phyloP scores from a whole-genome alignment of 2,329 filamentous ascomycete species.

The Verticillium klebahnii region DNA sequence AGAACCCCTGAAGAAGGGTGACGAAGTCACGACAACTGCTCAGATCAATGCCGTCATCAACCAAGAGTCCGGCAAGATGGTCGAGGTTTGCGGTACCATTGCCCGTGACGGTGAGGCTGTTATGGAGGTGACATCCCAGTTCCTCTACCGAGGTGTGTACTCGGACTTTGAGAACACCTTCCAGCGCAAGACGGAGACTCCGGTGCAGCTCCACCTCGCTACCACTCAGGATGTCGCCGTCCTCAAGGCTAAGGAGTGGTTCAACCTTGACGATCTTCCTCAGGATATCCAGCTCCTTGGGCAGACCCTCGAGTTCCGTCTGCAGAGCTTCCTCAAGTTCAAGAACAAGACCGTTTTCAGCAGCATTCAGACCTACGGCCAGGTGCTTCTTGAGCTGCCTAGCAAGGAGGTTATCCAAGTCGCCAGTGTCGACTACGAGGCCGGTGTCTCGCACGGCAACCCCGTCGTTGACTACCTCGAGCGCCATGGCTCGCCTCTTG shows the following conservation, averaged over 20 bases:
- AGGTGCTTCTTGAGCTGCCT: constrained; percentile 89
- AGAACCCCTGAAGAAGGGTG: constrained; percentile 90
- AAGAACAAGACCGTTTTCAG: constrained; percentile 93
- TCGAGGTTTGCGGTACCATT: constrained; percentile 98
- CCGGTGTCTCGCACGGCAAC: constrained; percentile 87
- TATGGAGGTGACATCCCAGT: constrained; percentile 98
- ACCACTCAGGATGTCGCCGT: constrained; percentile 91
- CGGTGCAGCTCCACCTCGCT: constrained; percentile 85
- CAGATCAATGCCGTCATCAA: constrained; percentile 98
- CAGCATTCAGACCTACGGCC: constrained; percentile 84
- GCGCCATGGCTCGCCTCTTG: constrained; percentile 85
- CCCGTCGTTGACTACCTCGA: constrained; percentile 95
- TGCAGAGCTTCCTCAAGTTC: constrained; percentile 86
- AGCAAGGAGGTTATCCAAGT: constrained; percentile 98
- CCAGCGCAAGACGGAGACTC: constrained; percentile 93
- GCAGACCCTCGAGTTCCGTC: constrained; percentile 92
- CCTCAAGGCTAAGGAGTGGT: constrained; percentile 96
- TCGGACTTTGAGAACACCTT: constrained; percentile 97
- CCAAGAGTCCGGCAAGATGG: constrained; percentile 98
- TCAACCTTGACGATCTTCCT: constrained; percentile 67
- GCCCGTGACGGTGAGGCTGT: constrained; percentile 76
- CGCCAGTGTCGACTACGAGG: constrained; percentile 93
- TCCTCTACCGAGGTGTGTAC: constrained; percentile 91
- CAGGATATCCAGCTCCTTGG: constrained; percentile 82
- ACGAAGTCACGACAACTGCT: constrained; percentile 86